Evolutionary conservation across 805 yeast species (phyloP), one percentile per base, ranked within the genome.

Genomic region (Blastobotrys terrestris): DNA sequence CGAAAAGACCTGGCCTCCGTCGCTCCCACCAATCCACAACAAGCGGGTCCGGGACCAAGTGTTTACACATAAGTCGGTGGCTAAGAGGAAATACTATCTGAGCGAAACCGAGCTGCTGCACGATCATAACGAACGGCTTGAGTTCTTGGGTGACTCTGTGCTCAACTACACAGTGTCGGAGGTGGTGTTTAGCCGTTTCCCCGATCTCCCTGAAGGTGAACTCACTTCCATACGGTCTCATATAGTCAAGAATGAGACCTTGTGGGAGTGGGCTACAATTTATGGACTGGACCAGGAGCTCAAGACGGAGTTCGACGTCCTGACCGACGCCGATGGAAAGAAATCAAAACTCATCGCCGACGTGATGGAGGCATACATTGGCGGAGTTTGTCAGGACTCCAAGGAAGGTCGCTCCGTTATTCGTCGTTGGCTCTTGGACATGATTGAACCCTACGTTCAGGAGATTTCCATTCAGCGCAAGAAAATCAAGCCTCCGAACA

Each of bases 351-450:
- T 86, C 2, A 78, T 77, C 62, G 96, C 98, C 0, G 99, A 92
- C 73, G 81, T 86, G 0, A 87, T 92, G 65, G 99, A 94, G 69
- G 97, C 98, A 0, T 92, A 92, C 60, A 76, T 94, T 46, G 98
- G 96, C 4, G 99, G 95, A 0, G 67, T 92, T 31, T 77, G 77
- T 5, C 72, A 80, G 19, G 95, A 87, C 57, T 72, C 77, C 44
- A 68, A 72, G 19, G 63, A 67, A 13, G 72, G 71, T 6, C 58
- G 60, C 3, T 49, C 51, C 1, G 59, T 55, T 2, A 67, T 64
- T 1, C 59, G 60, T 14, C 35, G 58, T 6, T 73, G 74, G 73
- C 60, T 72, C 7, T 43, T 47, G 5, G 56, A 58, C 16, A 62
- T 72, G n/a, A 64, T 63, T 15, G 55, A 50, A 42, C 73, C 75